phyloP scores from a whole-genome alignment of 2,329 filamentous ascomycete genomes.

The Colletotrichum eremochloae region DNA sequence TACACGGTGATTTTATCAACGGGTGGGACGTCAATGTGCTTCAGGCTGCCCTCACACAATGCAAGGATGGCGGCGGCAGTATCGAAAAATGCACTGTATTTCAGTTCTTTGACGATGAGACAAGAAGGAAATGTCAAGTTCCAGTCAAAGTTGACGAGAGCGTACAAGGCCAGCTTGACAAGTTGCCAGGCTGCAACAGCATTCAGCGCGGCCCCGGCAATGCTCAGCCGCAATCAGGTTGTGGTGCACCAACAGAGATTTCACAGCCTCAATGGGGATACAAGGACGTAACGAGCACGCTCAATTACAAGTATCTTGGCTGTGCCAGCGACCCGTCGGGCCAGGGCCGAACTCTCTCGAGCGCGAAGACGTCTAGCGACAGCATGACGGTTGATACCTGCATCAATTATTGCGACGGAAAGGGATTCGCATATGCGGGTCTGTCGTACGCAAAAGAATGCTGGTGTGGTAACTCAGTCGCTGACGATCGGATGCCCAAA shows the following conservation, averaged over 20 bases:
- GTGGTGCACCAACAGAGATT: slow-evolving; percentile 54
- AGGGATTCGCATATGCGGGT: slow-evolving; percentile 50
- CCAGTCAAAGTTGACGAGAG: slow-evolving; percentile 60
- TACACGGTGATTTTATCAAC: slow-evolving; percentile 80
- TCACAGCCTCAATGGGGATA: slow-evolving; percentile 55
- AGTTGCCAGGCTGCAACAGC: slow-evolving; percentile 69
- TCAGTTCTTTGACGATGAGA: slow-evolving; percentile 55
- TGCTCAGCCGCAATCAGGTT: slow-evolving; percentile 43
- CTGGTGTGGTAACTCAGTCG: slow-evolving; percentile 52
- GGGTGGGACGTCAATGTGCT: slow-evolving; percentile 77
- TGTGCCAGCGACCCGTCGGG: slow-evolving; percentile 57
- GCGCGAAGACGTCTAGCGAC: slow-evolving; percentile 47
- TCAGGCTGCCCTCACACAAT: slow-evolving; percentile 75
- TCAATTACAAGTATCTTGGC: slow-evolving; percentile 65
- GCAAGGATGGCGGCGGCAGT: slow-evolving; percentile 69
- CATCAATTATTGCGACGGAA: slow-evolving; percentile 49
- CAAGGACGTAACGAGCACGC: slow-evolving; percentile 58
- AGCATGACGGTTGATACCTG: slow-evolving; percentile 53
- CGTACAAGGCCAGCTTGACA: slow-evolving; percentile 57
- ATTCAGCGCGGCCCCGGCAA: slow-evolving; percentile 51
- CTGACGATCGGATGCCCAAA: slow-evolving; percentile 48
- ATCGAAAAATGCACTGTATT: slow-evolving; percentile 74
- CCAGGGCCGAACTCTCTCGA: slow-evolving; percentile 49
- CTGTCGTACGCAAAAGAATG: slow-evolving; percentile 56
- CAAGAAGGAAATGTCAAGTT: slow-evolving; percentile 64